Evolutionary conservation across 352 stramenopile genomes (phyloP).

Genomic region (Phytophthora boehmeriae): DNA sequence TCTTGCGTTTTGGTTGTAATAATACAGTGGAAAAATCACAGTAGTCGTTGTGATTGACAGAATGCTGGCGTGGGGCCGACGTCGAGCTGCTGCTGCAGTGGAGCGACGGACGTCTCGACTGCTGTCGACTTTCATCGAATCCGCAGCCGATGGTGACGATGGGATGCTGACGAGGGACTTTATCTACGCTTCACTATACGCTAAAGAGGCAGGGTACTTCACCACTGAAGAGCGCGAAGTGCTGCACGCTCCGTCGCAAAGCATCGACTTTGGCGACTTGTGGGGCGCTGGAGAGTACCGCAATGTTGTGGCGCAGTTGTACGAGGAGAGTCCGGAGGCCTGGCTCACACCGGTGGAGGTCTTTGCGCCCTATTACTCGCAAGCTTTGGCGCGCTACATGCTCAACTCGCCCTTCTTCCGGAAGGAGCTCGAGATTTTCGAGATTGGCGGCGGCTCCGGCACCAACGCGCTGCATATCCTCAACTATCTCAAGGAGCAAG

Average conservation of each 20-base stretch:
- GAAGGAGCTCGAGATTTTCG: conserved; percentile 73
- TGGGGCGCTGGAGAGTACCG: conserved; percentile 81
- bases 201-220: conserved; percentile 82
- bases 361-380: conserved; percentile 88
- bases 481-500: conserved; percentile 79
- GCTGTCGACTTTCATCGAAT: too few relatives aligned
- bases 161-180: conserved; percentile 86
- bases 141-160: background rate
- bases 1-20: too few relatives aligned
- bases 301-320: conserved; percentile 62
- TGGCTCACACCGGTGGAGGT: conserved; percentile 93
- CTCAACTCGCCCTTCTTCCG: conserved; percentile 70
- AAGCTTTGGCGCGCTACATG: conserved; percentile 90
- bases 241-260: conserved; percentile 61
- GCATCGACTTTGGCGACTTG: conserved; percentile 81
- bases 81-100: too few relatives aligned
- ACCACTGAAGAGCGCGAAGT: conserved; percentile 76
- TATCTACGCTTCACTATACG: conserved; percentile 85
- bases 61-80: too few relatives aligned
- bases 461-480: conserved; percentile 92
- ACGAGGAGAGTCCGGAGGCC: conserved; percentile 71
- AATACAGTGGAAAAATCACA: too few relatives aligned
- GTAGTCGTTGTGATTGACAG: too few relatives aligned
- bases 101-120: too few relatives aligned
- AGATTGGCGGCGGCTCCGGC: conserved; percentile 88